Conservation (phyloP, 345 rosid genomes). For the Heritiera littoralis region DNA sequence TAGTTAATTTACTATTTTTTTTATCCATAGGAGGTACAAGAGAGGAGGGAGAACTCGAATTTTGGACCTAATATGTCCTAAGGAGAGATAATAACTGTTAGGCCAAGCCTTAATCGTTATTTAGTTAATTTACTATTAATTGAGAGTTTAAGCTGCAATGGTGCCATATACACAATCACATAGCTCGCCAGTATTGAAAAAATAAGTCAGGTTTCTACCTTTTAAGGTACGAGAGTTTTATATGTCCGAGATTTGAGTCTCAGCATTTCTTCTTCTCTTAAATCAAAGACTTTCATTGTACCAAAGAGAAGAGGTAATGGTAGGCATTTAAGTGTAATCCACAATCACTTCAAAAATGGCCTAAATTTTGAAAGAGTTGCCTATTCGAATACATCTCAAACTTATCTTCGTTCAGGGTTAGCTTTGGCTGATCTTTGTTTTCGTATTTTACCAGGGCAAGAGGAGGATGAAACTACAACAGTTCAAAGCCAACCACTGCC, state of each 20-base stretch:
- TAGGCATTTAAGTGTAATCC: background rate
- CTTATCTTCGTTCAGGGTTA: background rate
- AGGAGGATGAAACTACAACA: slow-evolving; percentile 62
- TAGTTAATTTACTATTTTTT: no score
- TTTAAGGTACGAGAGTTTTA: no score
- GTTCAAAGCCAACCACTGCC: slow-evolving; percentile 85
- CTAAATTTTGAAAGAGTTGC: background rate
- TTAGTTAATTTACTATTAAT: background rate
- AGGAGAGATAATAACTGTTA: no score
- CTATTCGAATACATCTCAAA: background rate
- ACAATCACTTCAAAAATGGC: background rate
- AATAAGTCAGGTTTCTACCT: background rate
- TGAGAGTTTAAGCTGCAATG: background rate
- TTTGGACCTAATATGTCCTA: no score
- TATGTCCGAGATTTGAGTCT: no score
- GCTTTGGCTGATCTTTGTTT: background rate
- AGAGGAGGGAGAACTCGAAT: no score
- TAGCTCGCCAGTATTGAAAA: background rate
- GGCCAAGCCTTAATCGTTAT: no score
- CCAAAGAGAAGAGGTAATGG: background rate
- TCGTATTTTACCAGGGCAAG: slow-evolving; percentile 53
- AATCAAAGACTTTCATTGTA: no score
- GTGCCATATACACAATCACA: background rate
- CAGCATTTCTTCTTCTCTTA: no score
- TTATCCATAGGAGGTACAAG: no score